Evolutionary conservation across 768 basidiomycete genomes (phyloP).

Genomic region (Trametes coccinea): DNA sequence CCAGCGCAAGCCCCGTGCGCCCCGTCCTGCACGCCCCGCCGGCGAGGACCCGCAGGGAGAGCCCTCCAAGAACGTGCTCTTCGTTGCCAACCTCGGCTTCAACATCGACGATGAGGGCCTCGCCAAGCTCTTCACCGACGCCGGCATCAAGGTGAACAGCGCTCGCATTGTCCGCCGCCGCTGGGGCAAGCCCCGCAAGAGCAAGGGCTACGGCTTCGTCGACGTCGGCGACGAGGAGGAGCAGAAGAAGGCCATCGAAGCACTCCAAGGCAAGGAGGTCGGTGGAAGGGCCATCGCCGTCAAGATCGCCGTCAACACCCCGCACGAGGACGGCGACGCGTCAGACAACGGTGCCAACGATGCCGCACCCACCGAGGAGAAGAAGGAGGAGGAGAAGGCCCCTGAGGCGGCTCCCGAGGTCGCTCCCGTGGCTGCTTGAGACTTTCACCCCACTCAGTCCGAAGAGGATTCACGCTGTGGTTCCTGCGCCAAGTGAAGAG

Average conservation of each 20-base stretch:
- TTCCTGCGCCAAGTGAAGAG: conserved; percentile 10
- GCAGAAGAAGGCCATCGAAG: conserved; percentile 88
- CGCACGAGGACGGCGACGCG: conserved; percentile 34
- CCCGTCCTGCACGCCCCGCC: conserved; percentile 63
- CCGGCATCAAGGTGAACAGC: conserved; percentile 76
- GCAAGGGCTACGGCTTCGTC: conserved; percentile 98
- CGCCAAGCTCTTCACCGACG: conserved; percentile 80
- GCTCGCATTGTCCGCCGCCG: conserved; percentile 89
- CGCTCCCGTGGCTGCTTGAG: conserved; percentile 29
- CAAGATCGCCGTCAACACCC: conserved; percentile 91
- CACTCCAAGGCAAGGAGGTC: conserved; percentile 85
- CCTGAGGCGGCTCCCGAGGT: conserved; percentile 20
- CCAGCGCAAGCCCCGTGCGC: conserved; percentile 55
- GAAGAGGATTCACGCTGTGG: conserved; percentile 13
- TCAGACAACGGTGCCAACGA: conserved; percentile 26
- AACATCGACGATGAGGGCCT: conserved; percentile 85
- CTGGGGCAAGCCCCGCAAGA: conserved; percentile 81
- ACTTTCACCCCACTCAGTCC: not conserved
- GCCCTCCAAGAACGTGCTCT: conserved; percentile 86
- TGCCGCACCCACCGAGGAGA: conserved; percentile 24
- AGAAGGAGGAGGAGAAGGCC: conserved; percentile 9
- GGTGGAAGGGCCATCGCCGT: conserved; percentile 85
- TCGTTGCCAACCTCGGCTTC: conserved; percentile 98
- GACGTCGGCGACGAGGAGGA: conserved; percentile 88
- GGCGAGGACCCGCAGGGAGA: conserved; percentile 87